A percentile compares a stretch with the other conserved stretches of the same genome.
These are phyloP conservation scores for Phaeoacremonium minimum DNA, from an alignment of 2,329 filamentous ascomycete species.

Conservation along the genomic window DNA sequence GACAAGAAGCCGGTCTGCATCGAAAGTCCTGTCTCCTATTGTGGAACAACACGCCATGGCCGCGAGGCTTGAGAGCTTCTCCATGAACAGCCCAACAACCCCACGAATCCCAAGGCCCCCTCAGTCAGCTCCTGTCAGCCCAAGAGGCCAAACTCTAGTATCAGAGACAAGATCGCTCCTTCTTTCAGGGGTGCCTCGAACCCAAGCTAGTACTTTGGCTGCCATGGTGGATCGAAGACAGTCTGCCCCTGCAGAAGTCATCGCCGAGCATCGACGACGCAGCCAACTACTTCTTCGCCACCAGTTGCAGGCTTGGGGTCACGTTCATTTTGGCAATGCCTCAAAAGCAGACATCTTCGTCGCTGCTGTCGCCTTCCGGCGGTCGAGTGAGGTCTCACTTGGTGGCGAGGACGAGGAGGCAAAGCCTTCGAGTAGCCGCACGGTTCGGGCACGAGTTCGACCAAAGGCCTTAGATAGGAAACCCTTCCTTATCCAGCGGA, in stretches of 20 bases:
- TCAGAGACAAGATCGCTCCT: constrained; percentile 24
- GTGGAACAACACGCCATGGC: constrained; percentile 20
- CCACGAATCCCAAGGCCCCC: constrained; percentile 10
- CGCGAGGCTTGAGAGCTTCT: constrained; percentile 18
- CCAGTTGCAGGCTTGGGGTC: constrained; percentile 34
- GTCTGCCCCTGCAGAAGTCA: constrained; percentile 13
- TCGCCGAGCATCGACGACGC: constrained; percentile 10
- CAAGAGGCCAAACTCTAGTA: constrained; percentile 18
- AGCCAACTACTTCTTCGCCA: constrained; percentile 21
- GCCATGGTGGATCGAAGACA: constrained; percentile 16
- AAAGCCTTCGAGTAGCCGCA: constrained; percentile 17
- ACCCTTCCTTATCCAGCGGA: constrained; percentile 43
- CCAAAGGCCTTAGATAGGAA: constrained; percentile 33
- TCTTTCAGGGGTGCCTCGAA: constrained; percentile 16
- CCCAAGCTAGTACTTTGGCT: constrained; percentile 6
- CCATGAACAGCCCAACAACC: constrained; percentile 15
- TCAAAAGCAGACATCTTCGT: constrained; percentile 40
- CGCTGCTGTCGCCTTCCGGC: constrained; percentile 33
- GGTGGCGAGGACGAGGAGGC: constrained; percentile 9
- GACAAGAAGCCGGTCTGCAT: constrained; percentile 4
- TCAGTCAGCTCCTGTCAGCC: constrained; percentile 4
- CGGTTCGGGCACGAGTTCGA: constrained; percentile 37
- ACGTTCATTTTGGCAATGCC: constrained; percentile 33
- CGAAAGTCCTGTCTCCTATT: constrained; percentile 18
- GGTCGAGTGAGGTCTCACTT: constrained; percentile 19